These are phyloP conservation scores for Pyrenula aspistea DNA, from an alignment of 495 filamentous ascomycete species.

Conservation along the genomic window DNA sequence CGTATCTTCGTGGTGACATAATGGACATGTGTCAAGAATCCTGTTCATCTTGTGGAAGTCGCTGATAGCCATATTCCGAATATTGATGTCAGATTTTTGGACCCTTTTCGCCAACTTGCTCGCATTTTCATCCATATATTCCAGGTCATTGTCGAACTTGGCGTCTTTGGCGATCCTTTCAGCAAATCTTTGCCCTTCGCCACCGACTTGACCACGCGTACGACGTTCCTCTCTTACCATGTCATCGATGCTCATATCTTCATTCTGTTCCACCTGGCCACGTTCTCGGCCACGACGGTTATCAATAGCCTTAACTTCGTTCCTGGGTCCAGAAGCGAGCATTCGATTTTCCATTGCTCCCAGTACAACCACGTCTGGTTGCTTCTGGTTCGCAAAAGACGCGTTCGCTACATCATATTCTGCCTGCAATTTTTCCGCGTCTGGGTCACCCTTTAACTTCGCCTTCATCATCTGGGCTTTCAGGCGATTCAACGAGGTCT, in stretches of 20 bases:
- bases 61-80: slow-evolving; percentile 76
- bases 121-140: slow-evolving; percentile 97
- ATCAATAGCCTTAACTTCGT: slow-evolving; percentile 62
- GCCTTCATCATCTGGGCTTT: slow-evolving; percentile 93
- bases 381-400: slow-evolving; percentile 41
- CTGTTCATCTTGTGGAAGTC: slow-evolving; percentile 86
- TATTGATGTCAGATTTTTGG: slow-evolving; percentile 74
- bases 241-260: slow-evolving; percentile 90
- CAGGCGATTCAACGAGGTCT: slow-evolving; percentile 74
- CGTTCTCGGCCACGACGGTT: slow-evolving; percentile 71
- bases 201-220: slow-evolving; percentile 64
- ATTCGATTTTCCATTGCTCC: slow-evolving; percentile 81
- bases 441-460: slow-evolving; percentile 61
- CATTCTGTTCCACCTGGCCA: slow-evolving; percentile 74
- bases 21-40: slow-evolving; percentile 76
- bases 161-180: slow-evolving; percentile 86
- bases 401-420: slow-evolving; percentile 69
- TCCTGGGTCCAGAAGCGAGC: slow-evolving; percentile 59
- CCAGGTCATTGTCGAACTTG: slow-evolving; percentile 86
- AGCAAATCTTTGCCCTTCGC: slow-evolving; percentile 71
- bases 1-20: slow-evolving; percentile 88
- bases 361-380: slow-evolving; percentile 62
- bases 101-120: slow-evolving; percentile 80
- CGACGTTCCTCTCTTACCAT: slow-evolving; percentile 91
- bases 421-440: slow-evolving; percentile 67